These are phyloP conservation scores for Candida neerlandica DNA, from an alignment of 1,139 yeast species.

Conservation along the genomic window DNA sequence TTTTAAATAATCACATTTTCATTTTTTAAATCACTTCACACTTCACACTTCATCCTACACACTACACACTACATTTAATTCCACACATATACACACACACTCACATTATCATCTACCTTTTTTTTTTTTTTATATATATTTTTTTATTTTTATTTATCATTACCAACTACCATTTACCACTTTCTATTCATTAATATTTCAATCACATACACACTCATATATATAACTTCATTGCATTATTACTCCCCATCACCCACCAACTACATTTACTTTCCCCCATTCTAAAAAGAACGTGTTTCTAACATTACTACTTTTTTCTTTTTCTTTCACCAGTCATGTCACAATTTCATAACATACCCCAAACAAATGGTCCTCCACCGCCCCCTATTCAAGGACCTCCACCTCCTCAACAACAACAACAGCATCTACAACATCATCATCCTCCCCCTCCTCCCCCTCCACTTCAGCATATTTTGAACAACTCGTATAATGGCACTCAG, in stretches of 20 bases:
- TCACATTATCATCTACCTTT: too few relatives aligned
- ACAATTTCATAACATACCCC: slow-evolving; percentile 23
- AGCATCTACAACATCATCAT: neutral
- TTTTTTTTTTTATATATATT: too few relatives aligned
- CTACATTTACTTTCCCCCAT: neutral
- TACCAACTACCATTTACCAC: too few relatives aligned
- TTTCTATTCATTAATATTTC: neutral
- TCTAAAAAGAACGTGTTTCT: neutral
- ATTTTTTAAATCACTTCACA: neutral
- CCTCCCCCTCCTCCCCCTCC: slow-evolving; percentile 13
- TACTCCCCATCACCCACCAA: neutral
- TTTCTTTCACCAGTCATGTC: slow-evolving; percentile 7
- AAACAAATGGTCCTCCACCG: slow-evolving; percentile 16
- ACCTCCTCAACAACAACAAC: slow-evolving; percentile 10
- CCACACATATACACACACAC: too few relatives aligned
- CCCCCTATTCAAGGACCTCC: slow-evolving; percentile 9
- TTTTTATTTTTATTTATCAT: too few relatives aligned
- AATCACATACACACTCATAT: neutral
- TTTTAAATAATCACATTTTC: neutral
- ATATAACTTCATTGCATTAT: too few relatives aligned
- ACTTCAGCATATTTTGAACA: neutral
- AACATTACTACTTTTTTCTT: neutral
- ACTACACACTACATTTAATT: too few relatives aligned
- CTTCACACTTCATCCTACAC: too few relatives aligned
- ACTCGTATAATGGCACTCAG: slow-evolving; percentile 7